Evolutionary conservation across 176 grass and related monocot genomes (phyloP), one percentile per base, ranked within the genome.

Genomic region (Triticum aestivum): DNA sequence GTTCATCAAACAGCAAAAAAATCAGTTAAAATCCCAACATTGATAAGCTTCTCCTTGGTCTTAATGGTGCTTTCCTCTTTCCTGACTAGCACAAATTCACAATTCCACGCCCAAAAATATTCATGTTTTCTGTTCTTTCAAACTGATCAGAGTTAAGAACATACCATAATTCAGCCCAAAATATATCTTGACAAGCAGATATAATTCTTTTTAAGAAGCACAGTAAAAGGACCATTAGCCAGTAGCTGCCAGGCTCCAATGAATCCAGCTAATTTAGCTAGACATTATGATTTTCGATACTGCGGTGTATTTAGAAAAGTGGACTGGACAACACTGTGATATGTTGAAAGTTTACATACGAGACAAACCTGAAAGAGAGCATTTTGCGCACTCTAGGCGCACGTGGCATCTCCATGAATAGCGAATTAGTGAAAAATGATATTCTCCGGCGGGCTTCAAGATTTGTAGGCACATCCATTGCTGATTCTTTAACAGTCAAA

Each of bases 361-460:
- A 78, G 51, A 86, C 78, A 66, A 89, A 98, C 96, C 96, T 98
- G 91, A 95, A 98, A 72, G 96, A 94, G n/a, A 98, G 82, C 96
- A 98, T 98, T 90, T 98, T 98, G 59, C 91, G 84, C 69, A 98
- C 91, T 79, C 90, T 87, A 89, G 96, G 96, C 65, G 96, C 96
- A 67, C 91, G 91, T 73, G 96, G 96, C 84, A 98, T 98, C 68
- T 95, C 93, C 96, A 98, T 98, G 87, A 98, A 98, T 69, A 98
- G 86, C 67, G 96, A 98, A 86, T 98, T 98, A 79, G 96, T 92
- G 69, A 98, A 98, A 87, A 98, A 95, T 82, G 93, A 90, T 87
- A 98, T 98, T 84, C 96, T 95, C 69, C 93, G 88, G 69, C 96
- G 90, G 74, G 96, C 96, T 91, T 98, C 96, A 73, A 98, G 92